These are phyloP conservation scores for Colletotrichum lini DNA, from an alignment of 2,329 filamentous ascomycete species.

Conservation along the genomic window DNA sequence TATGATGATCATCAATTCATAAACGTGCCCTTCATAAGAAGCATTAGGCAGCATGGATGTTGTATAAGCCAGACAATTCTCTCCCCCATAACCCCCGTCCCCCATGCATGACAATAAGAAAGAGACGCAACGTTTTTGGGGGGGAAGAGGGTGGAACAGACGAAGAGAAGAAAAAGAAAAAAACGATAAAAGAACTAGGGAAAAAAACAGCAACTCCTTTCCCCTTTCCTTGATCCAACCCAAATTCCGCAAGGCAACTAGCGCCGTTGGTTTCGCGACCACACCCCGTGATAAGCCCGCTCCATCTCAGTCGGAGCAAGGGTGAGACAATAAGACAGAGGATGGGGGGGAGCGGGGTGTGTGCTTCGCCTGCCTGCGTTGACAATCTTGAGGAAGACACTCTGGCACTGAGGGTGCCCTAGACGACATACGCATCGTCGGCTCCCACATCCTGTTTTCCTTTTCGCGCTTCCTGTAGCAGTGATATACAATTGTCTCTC, in stretches of 20 bases:
- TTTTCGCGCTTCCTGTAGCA: slow-evolving; percentile 4
- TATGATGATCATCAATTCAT: slow-evolving; percentile 42
- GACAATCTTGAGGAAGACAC: slow-evolving; percentile 18
- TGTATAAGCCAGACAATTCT: slow-evolving; percentile 24
- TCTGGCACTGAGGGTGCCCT: slow-evolving; percentile 14
- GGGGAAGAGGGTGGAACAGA: neutral
- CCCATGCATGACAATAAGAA: slow-evolving; percentile 22
- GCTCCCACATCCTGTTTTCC: slow-evolving; percentile 26
- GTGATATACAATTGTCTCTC: slow-evolving; percentile 29
- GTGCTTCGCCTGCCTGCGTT: slow-evolving; percentile 7
- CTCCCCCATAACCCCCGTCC: slow-evolving; percentile 23
- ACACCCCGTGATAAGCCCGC: neutral
- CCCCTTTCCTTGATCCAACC: slow-evolving; percentile 1
- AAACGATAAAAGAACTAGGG: slow-evolving; percentile 9
- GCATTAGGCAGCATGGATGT: slow-evolving; percentile 39
- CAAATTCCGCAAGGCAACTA: slow-evolving; percentile 9
- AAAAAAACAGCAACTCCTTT: slow-evolving; percentile 12
- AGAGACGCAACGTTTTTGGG: neutral
- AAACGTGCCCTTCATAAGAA: slow-evolving; percentile 40
- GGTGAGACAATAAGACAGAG: neutral
- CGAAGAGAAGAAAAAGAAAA: neutral
- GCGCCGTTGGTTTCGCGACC: neutral
- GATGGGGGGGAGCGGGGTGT: neutral
- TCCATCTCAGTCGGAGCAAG: neutral
- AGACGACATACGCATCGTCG: neutral